Evolutionary conservation across 2,329 filamentous ascomycete species (phyloP).

Genomic region (Mycosphaerella arachidis): DNA sequence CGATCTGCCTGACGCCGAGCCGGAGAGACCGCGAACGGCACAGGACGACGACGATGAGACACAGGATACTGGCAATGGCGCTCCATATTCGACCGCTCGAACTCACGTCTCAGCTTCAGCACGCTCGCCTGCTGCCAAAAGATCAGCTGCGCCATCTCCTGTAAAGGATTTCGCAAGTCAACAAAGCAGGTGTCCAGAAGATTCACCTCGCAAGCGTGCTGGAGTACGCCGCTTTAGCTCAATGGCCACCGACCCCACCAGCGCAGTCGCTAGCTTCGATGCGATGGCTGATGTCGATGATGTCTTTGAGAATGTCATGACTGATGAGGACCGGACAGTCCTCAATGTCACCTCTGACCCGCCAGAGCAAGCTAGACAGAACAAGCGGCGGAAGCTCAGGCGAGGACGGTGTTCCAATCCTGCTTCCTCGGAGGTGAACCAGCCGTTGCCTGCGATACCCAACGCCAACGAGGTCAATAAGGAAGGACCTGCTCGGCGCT

Average conservation of each 20-base stretch:
- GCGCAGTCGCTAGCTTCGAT: slow-evolving; percentile 13
- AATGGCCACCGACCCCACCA: slow-evolving; percentile 26
- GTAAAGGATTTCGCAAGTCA: slow-evolving; percentile 22
- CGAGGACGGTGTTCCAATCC: not conserved
- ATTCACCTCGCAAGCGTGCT: slow-evolving; percentile 32
- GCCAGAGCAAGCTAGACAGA: slow-evolving; percentile 6
- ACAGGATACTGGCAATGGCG: slow-evolving; percentile 16
- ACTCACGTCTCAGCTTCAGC: slow-evolving; percentile 34
- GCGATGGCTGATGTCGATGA: slow-evolving; percentile 31
- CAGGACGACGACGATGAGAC: slow-evolving; percentile 7
- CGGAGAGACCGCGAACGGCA: not conserved
- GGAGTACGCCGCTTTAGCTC: slow-evolving; percentile 31
- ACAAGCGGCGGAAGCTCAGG: slow-evolving; percentile 21
- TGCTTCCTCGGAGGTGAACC: not conserved
- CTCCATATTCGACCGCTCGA: slow-evolving; percentile 35
- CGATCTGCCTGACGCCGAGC: slow-evolving; percentile 18
- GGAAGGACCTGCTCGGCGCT: not conserved
- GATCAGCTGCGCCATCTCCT: slow-evolving; percentile 15
- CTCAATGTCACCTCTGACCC: slow-evolving; percentile 25
- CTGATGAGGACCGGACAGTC: slow-evolving; percentile 35
- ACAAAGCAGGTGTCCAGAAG: slow-evolving; percentile 23
- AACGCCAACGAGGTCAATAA: not conserved
- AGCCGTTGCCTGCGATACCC: not conserved
- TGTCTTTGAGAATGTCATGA: slow-evolving; percentile 32
- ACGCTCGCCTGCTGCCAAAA: slow-evolving; percentile 21